phyloP scores from a whole-genome alignment of 805 yeast genomes.

The Candida bentonensis region DNA sequence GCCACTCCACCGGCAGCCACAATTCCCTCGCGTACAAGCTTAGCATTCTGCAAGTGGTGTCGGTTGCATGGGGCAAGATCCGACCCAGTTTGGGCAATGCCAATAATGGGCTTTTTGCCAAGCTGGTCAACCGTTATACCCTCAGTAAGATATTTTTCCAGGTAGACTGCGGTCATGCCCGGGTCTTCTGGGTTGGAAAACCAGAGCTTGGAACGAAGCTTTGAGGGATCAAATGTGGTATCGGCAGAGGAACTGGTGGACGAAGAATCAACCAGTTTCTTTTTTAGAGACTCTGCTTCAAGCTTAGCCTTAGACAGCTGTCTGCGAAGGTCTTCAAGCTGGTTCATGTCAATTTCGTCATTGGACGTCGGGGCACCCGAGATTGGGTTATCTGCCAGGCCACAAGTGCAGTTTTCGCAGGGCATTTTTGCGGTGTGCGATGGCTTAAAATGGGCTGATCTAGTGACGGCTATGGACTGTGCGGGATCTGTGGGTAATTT shows the following conservation, averaged over 20 bases:
- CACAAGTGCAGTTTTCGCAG: slow-evolving; percentile 17
- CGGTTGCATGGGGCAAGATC: slow-evolving; percentile 23
- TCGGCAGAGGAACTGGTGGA: not conserved
- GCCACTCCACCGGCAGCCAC: slow-evolving; percentile 15
- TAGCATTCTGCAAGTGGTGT: slow-evolving; percentile 13
- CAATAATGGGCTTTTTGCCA: slow-evolving; percentile 70
- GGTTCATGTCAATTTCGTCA: slow-evolving; percentile 3
- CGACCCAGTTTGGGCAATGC: slow-evolving; percentile 84
- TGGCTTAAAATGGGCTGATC: too few relatives aligned
- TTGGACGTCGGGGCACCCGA: not conserved
- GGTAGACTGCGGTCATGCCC: slow-evolving; percentile 15
- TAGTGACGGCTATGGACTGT: too few relatives aligned
- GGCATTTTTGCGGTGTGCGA: too few relatives aligned
- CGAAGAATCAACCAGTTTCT: slow-evolving; percentile 1
- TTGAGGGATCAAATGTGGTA: not conserved
- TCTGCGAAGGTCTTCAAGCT: slow-evolving; percentile 8
- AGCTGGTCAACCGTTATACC: slow-evolving; percentile 22
- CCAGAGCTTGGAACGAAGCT: slow-evolving; percentile 14
- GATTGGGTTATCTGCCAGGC: slow-evolving; percentile 6
- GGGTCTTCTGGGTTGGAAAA: slow-evolving; percentile 14
- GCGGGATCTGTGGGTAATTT: too few relatives aligned
- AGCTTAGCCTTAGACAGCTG: slow-evolving; percentile 9
- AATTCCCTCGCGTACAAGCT: slow-evolving; percentile 15
- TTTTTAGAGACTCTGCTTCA: slow-evolving; percentile 8
- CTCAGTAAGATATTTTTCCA: slow-evolving; percentile 16